phyloP scores from a whole-genome alignment of 2,329 filamentous ascomycete genomes.

The Nannizziopsis barbatae region DNA sequence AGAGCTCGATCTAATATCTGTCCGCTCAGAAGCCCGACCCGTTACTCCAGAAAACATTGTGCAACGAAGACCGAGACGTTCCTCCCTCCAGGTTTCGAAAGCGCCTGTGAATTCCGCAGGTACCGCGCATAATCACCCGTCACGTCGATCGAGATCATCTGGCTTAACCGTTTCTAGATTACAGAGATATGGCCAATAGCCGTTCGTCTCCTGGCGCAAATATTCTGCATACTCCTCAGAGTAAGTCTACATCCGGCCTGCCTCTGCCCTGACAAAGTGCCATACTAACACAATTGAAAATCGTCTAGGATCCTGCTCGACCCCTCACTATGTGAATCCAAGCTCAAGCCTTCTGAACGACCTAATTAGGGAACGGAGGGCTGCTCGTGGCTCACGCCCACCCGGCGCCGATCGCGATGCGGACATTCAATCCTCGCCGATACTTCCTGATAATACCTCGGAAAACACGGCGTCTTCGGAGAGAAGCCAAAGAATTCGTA shows the following conservation, averaged over 20 bases:
- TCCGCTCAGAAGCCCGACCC: not conserved
- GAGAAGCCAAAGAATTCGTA: conserved; percentile 25
- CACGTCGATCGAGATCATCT: not conserved
- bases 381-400: conserved; percentile 24
- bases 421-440: conserved; percentile 15
- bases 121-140: not conserved
- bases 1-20: not conserved
- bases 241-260: not conserved
- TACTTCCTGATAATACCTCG: conserved; percentile 16
- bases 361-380: conserved; percentile 34
- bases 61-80: conserved; percentile 1
- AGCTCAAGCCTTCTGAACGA: conserved; percentile 32
- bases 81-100: conserved; percentile 4
- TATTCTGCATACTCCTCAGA: not conserved
- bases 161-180: not conserved
- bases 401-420: conserved; percentile 19
- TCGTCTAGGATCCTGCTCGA: conserved; percentile 6
- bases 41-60: not conserved
- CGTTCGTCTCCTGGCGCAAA: not conserved
- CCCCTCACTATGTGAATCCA: conserved; percentile 28
- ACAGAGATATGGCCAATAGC: not conserved
- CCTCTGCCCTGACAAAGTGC: not conserved
- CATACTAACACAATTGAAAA: not conserved
- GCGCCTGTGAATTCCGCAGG: not conserved
- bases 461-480: conserved; percentile 29